phyloP scores from a whole-genome alignment of 2,329 filamentous ascomycete genomes.

The Neofusicoccum ribis region DNA sequence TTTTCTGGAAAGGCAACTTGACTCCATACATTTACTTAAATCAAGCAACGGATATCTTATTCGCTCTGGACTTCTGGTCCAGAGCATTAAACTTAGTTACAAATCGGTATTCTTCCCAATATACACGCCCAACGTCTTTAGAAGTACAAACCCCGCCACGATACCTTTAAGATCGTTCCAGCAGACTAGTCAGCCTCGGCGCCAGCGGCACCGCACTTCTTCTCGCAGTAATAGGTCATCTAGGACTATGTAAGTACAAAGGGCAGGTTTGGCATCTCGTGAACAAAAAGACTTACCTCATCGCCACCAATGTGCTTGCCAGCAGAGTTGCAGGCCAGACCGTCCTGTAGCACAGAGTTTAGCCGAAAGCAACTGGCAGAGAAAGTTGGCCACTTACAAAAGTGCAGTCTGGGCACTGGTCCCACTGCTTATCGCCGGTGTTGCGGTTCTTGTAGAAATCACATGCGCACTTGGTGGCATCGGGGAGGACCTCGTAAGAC shows the following conservation, averaged over 20 bases:
- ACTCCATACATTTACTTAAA: too few relatives aligned
- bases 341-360: constrained; percentile 24
- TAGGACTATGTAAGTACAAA: not conserved
- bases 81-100: too few relatives aligned
- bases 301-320: constrained; percentile 32
- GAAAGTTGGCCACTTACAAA: constrained; percentile 22
- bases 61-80: too few relatives aligned
- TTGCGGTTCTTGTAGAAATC: constrained; percentile 23
- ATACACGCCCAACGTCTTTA: too few relatives aligned
- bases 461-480: constrained; percentile 7
- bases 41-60: too few relatives aligned
- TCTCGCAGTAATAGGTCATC: constrained; percentile 28
- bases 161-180: not conserved
- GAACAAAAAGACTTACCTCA: constrained; percentile 22
- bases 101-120: too few relatives aligned
- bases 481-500: not conserved
- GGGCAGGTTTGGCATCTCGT: not conserved
- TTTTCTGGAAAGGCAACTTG: too few relatives aligned
- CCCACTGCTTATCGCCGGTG: constrained; percentile 30
- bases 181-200: constrained; percentile 22
- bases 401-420: constrained; percentile 31
- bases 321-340: constrained; percentile 26
- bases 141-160: too few relatives aligned
- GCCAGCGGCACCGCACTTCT: constrained; percentile 18
- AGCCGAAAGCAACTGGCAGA: too few relatives aligned